phyloP scores from a whole-genome alignment of 768 basidiomycete genomes.

The Gyrodon lividus region DNA sequence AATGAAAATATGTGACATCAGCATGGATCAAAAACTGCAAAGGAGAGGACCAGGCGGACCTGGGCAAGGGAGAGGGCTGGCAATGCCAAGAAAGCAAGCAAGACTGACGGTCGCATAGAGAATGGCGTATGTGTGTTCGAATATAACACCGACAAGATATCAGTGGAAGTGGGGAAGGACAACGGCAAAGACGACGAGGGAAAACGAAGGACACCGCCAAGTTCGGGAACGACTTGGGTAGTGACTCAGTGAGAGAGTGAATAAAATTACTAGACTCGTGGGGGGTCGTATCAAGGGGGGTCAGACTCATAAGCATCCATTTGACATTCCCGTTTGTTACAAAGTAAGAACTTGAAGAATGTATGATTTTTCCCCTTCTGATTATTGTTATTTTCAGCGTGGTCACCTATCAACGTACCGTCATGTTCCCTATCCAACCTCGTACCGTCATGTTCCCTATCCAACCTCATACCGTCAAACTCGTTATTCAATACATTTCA shows the following conservation, averaged over 20 bases:
- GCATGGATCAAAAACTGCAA: neutral
- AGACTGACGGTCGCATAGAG: constrained; percentile 29
- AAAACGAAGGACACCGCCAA: neutral
- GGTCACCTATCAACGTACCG: too few relatives aligned
- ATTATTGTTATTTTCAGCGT: too few relatives aligned
- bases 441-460: constrained; percentile 33
- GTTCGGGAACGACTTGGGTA: neutral
- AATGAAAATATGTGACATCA: constrained; percentile 3
- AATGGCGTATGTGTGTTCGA: neutral
- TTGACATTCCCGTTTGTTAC: too few relatives aligned
- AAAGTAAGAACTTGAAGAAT: neutral
- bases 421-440: neutral
- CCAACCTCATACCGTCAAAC: constrained; percentile 39
- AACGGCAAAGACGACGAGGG: neutral
- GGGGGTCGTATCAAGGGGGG: constrained; percentile 4
- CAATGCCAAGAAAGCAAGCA: constrained; percentile 32
- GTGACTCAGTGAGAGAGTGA: neutral
- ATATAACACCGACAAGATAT: neutral
- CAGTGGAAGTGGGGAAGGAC: neutral
- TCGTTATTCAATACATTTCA: constrained; percentile 57
- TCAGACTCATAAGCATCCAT: constrained; percentile 4
- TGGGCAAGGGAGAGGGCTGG: constrained; percentile 30
- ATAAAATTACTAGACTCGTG: neutral
- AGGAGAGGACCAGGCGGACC: constrained; percentile 19
- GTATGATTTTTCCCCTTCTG: neutral